Percentiles rank a stretch among this genome's conserved stretches.
phyloP scores from a whole-genome alignment of 2,329 filamentous ascomycete species.

The Thielaviopsis punctulata region DNA sequence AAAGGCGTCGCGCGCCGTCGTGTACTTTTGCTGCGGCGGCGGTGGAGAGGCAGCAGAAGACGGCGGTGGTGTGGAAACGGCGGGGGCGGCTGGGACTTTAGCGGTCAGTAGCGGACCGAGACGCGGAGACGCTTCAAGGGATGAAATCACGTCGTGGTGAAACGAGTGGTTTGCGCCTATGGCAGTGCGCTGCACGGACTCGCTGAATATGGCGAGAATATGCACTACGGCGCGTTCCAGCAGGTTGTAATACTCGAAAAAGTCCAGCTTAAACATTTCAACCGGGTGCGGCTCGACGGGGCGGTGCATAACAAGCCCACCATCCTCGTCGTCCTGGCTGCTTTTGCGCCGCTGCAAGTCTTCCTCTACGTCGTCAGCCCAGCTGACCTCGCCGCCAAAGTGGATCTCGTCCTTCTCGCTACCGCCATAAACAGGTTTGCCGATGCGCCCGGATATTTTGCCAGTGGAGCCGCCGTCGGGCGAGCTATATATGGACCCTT shows the following conservation, averaged over 20 bases:
- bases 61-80: background rate
- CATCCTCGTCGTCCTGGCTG: slow-evolving; percentile 13
- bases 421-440: background rate
- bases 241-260: slow-evolving; percentile 59
- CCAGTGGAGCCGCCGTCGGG: background rate
- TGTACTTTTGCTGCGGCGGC: background rate
- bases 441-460: background rate
- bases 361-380: slow-evolving; percentile 7
- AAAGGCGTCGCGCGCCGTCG: slow-evolving; percentile 35
- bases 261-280: slow-evolving; percentile 58
- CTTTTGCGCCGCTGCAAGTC: background rate
- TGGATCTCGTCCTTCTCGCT: background rate
- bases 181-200: slow-evolving; percentile 24
- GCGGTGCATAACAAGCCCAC: slow-evolving; percentile 13
- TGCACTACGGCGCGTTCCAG: slow-evolving; percentile 55
- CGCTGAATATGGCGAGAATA: slow-evolving; percentile 45
- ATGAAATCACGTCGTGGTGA: slow-evolving; percentile 51
- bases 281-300: slow-evolving; percentile 31
- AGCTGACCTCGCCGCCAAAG: background rate
- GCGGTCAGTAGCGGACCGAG: slow-evolving; percentile 31
- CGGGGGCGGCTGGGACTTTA: background rate
- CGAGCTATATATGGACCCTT: background rate
- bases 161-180: slow-evolving; percentile 32
- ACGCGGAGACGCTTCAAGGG: slow-evolving; percentile 33
- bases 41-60: background rate